Percentiles rank a stretch among this genome's conserved stretches.
These are phyloP conservation scores for Trametes cingulata DNA, from an alignment of 768 basidiomycete genomes.

Conservation along the genomic window DNA sequence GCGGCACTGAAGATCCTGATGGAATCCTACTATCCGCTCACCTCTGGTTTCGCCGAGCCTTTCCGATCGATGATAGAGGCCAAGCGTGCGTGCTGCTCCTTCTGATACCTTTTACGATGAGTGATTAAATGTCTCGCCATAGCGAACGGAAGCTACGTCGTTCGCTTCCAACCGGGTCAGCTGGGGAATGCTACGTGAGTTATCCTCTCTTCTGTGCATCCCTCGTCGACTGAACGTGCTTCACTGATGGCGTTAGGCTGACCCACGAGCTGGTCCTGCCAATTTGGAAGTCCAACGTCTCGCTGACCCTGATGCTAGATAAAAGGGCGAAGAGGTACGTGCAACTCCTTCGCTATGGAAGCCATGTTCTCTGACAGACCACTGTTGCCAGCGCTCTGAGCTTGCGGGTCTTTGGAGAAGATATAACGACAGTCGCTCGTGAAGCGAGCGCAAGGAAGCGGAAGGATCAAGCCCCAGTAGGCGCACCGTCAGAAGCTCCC, in stretches of 20 bases:
- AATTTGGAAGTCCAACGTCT: constrained; percentile 91
- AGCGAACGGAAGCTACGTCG: constrained; percentile 75
- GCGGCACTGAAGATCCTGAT: constrained; percentile 65
- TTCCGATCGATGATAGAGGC: constrained; percentile 57
- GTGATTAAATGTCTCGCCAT: constrained; percentile 5
- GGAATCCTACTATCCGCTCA: constrained; percentile 78
- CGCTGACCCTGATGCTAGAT: constrained; percentile 90
- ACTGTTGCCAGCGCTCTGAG: constrained; percentile 69
- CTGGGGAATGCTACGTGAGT: constrained; percentile 57
- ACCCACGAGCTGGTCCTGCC: constrained; percentile 87
- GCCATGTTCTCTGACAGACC: background rate
- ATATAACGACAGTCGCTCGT: constrained; percentile 59
- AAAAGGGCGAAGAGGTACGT: constrained; percentile 88
- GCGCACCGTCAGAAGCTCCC: background rate
- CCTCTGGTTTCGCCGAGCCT: constrained; percentile 57
- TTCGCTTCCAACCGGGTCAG: constrained; percentile 61
- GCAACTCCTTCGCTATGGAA: background rate
- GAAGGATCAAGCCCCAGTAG: constrained; percentile 3
- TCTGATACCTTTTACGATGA: background rate
- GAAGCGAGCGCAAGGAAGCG: constrained; percentile 35
- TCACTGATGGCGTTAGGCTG: constrained; percentile 44
- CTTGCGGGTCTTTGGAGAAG: constrained; percentile 78
- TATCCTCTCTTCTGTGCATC: constrained; percentile 2
- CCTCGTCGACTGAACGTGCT: background rate
- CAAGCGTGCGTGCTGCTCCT: constrained; percentile 45